Conservation (phyloP, 345 rosid genomes). For the Microthlaspi erraticum region DNA sequence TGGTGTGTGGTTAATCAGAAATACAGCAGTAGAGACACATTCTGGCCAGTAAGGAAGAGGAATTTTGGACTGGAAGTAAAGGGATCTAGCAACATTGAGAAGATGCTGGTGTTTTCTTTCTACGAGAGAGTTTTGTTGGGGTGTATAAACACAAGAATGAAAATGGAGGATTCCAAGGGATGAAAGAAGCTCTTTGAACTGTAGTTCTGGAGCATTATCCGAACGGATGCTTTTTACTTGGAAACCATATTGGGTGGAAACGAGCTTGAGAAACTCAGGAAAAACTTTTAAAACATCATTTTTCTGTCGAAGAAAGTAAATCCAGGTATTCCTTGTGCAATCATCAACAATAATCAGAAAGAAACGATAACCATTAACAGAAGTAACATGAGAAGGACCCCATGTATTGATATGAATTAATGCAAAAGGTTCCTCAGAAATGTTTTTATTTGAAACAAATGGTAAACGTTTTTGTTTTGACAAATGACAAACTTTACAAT, state of each 20-base stretch:
- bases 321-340: not conserved
- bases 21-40: not conserved
- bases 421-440: not conserved
- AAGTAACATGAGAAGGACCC: not conserved
- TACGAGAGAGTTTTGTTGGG: not conserved
- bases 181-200: not conserved
- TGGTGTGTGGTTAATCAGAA: not conserved
- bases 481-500: not conserved
- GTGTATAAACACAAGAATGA: not conserved
- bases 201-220: not conserved
- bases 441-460: not conserved
- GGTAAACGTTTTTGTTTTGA: not conserved
- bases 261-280: not conserved
- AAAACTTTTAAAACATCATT: not conserved
- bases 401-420: not conserved
- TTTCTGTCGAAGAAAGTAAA: not conserved
- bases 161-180: not conserved
- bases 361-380: not conserved
- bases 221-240: not conserved
- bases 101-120: not conserved
- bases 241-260: not conserved
- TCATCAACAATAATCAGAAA: not conserved
- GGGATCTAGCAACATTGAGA: not conserved
- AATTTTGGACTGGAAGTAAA: not conserved
- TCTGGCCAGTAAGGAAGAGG: not conserved